Base-by-base conservation (phyloP, 164 flowering plant species). In the Akebia trifoliata region DNA sequence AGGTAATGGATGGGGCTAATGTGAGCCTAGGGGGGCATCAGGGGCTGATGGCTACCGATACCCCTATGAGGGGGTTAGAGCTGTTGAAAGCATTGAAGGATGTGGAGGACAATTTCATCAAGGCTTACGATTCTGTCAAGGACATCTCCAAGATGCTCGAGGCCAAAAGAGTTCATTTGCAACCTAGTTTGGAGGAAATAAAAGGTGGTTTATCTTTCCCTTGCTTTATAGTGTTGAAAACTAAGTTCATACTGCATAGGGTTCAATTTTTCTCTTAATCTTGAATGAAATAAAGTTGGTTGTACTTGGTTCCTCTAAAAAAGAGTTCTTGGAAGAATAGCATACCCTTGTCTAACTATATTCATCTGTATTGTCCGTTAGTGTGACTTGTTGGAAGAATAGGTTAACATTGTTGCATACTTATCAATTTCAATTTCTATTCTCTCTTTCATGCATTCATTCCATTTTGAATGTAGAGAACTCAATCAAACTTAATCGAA, bases 121-220 rank as follows among this genome's bases (percentile, higher is more conserved):
- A 79, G 68, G 91, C 94, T 65, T 80, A 65, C 74, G 83, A 81
- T 63, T 76, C 95, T 51, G 95, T 92, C 11, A 83, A 83, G 62
- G 92, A 80, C 42, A 81, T 86, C 0, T 74, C 87, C 8, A 80
- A 75, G 67, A 86, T 86, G 95, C 71, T 90, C n/a, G 97, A 86
- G 70, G 85, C 80, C 22, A 79, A 73, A 37, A 76, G 74, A 45
- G 68, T 77, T 52, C 81, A 78, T 48, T 54, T 78, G 61, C 87
- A 73, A 35, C 73, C 97, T 50, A 72, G 76, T 65, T 49, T 83
- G 49, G 97, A 82, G 61, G 92, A 83, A 76, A 76, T 85, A 0
- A 86, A 79, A 81, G 95, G 97, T 86, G 56, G 38, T 61, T 48
- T 22, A 17, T 46, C 25, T 56, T 36, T 28, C 17, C 49, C 4